Base-by-base conservation (phyloP, 78 protist genomes). In the Ministeria vibrans region DNA sequence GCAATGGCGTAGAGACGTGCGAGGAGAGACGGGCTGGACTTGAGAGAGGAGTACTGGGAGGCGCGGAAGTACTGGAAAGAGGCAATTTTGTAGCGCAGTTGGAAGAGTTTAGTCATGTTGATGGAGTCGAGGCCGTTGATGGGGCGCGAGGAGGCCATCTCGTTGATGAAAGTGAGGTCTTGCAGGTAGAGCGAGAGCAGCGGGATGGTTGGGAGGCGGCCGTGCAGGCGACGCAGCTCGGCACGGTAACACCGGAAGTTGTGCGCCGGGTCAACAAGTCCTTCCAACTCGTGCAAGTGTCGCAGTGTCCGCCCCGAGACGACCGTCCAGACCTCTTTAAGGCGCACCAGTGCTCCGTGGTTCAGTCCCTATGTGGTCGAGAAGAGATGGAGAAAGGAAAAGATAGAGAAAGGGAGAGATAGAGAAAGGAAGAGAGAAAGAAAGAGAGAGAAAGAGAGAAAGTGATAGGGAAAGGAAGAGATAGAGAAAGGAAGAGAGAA, bases 81-180 rank as follows among this genome's bases (percentile, higher is more conserved):
- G n/a, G n/a, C n/a, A n/a, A n/a, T n/a, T n/a, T n/a, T n/a, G n/a
- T n/a, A n/a, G 42, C 71, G 71, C 38, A 63, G 71, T 25, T 63
- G 28, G 41, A 63, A 63, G 4, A 63, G 20, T 7, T 63, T 63
- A 25, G 34, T 25, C 4, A 63, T n/a, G n/a, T n/a, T n/a, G n/a
- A 63, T 7, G 25, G 32, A 30, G 6, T 63, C 43, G 6, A 11
- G 42, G 34, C 20, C 71, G 28, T 63, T 41, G 28, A 34, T 7
- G 71, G 71, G 41, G n/a, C n/a, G n/a, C n/a, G n/a, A n/a, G n/a
- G n/a, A n/a, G n/a, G n/a, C n/a, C n/a, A 63, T 63, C 13, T 69
- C 75, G 75, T 69, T 69, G 32, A 69, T 42, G 75, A 69, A 69
- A 13, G 75, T 69, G 28, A 69, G 53, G 34, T 69, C 75, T 53